Evolutionary conservation across 2,329 filamentous ascomycete species (phyloP).

Genomic region (Fusarium protoensiforme): DNA sequence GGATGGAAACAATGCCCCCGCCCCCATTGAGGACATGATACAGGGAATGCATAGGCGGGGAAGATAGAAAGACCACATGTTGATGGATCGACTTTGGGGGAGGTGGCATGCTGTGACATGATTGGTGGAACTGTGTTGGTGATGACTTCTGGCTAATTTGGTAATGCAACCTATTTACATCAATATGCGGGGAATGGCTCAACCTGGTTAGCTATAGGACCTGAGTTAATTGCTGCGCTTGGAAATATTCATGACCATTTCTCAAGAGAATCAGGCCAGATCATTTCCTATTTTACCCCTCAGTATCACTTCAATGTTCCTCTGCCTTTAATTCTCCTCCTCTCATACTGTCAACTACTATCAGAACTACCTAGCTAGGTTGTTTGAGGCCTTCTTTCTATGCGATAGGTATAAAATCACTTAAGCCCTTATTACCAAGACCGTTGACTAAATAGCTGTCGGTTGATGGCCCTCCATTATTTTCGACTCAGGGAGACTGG

Average conservation of each 20-base stretch:
- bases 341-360: background rate
- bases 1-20: constrained; percentile 19
- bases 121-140: background rate
- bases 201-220: background rate
- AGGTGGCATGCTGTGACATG: background rate
- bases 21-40: background rate
- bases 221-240: background rate
- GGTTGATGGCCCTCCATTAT: background rate
- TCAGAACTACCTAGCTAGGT: background rate
- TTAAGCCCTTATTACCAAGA: background rate
- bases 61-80: background rate
- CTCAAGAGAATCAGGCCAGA: background rate
- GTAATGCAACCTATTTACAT: background rate
- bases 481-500: background rate
- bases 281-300: background rate
- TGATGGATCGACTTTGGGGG: background rate
- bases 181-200: background rate
- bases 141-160: background rate
- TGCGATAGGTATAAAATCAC: background rate
- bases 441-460: background rate
- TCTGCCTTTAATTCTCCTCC: background rate
- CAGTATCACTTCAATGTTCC: background rate
- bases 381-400: background rate
- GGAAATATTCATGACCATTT: background rate
- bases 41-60: background rate